Evolutionary conservation across 129 eudicot genomes (phyloP).

Genomic region (Flaveria bidentis): DNA sequence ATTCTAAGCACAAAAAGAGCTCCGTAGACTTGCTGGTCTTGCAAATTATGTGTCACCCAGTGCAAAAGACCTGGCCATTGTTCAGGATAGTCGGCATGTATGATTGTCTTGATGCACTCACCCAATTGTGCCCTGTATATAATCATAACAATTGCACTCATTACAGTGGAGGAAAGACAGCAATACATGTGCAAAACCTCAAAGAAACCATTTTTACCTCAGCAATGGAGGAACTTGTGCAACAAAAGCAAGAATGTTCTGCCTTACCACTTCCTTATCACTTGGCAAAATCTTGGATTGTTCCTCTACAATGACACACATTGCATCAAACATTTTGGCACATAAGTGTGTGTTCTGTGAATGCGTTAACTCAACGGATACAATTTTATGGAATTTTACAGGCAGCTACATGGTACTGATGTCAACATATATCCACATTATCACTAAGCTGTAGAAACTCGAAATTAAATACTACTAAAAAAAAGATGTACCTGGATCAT

Average conservation of each 20-base stretch:
- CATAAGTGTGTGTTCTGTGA: not conserved
- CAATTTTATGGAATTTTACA: not conserved
- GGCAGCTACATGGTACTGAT: constrained; percentile 1
- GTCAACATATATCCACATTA: not conserved
- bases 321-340: not conserved
- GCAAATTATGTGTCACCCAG: constrained; percentile 90
- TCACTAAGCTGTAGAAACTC: constrained; percentile 7
- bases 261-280: constrained; percentile 87
- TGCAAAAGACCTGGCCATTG: constrained; percentile 90
- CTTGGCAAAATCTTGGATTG: constrained; percentile 68
- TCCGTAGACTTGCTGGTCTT: constrained; percentile 90
- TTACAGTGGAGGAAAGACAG: not conserved
- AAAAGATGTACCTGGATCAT: constrained; percentile 56
- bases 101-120: constrained; percentile 88
- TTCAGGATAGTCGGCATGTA: constrained; percentile 90
- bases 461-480: not conserved
- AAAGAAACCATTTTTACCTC: constrained; percentile 49
- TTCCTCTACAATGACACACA: constrained; percentile 45
- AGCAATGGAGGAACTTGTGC: constrained; percentile 74
- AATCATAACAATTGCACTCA: constrained; percentile 14
- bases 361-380: not conserved
- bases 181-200: not conserved
- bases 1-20: constrained; percentile 85
- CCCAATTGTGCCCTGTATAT: constrained; percentile 81
- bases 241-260: constrained; percentile 76